A percentile compares a stretch with the other conserved stretches of the same genome.
phyloP scores from a whole-genome alignment of 148 eudicot genomes.

The Arbutus unedo region DNA sequence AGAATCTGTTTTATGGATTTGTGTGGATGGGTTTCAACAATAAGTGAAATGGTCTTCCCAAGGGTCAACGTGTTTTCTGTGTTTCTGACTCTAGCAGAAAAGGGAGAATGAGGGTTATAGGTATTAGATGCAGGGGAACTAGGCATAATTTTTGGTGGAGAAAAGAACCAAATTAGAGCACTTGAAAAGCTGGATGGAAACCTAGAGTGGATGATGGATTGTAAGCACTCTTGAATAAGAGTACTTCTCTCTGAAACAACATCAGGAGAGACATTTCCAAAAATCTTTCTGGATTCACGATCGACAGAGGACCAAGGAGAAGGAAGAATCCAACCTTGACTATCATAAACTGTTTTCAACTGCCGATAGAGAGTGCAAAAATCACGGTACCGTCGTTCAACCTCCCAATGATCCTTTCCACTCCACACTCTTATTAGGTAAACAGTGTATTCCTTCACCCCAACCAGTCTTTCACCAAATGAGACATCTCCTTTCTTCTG shows the following conservation, averaged over 20 bases:
- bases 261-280: slow-evolving; percentile 84
- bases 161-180: slow-evolving; percentile 68
- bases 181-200: slow-evolving; percentile 43
- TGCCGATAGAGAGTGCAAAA: slow-evolving; percentile 67
- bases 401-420: slow-evolving; percentile 74
- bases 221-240: slow-evolving; percentile 83
- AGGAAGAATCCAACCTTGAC: slow-evolving; percentile 74
- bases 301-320: slow-evolving; percentile 79
- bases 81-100: slow-evolving; percentile 21
- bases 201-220: slow-evolving; percentile 48
- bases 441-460: slow-evolving; percentile 86
- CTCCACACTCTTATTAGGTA: slow-evolving; percentile 65
- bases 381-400: slow-evolving; percentile 92
- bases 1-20: slow-evolving; percentile 72
- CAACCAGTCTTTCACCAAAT: slow-evolving; percentile 87
- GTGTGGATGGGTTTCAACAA: slow-evolving; percentile 57
- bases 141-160: slow-evolving; percentile 51
- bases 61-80: slow-evolving; percentile 32
- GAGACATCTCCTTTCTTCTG: slow-evolving; percentile 84
- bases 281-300: slow-evolving; percentile 73
- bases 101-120: slow-evolving; percentile 25
- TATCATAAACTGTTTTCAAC: slow-evolving; percentile 57
- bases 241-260: slow-evolving; percentile 76
- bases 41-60: slow-evolving; percentile 79
- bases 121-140: slow-evolving; percentile 45